Percentiles rank a stretch among this genome's conserved stretches.
These are phyloP conservation scores for Wickerhamomyces chambardii DNA, from an alignment of 805 yeast genomes.

Conservation along the genomic window DNA sequence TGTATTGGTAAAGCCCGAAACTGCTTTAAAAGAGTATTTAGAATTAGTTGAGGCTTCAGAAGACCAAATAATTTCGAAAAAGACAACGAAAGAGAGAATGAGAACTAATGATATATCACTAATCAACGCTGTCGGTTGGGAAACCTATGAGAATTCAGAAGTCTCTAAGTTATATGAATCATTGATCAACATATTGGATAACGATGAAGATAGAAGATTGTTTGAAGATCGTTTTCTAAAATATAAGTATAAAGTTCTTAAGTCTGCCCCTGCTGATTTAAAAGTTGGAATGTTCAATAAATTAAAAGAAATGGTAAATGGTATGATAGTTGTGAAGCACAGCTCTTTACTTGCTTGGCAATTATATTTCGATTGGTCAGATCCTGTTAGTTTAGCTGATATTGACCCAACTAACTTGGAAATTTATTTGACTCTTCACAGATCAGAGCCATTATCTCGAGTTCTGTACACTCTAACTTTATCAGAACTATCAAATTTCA, in stretches of 20 bases:
- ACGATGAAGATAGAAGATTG: constrained; percentile 48
- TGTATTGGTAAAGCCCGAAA: constrained; percentile 35
- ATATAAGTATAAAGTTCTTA: constrained; percentile 45
- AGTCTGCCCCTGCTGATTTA: constrained; percentile 34
- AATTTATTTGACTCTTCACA: constrained; percentile 49
- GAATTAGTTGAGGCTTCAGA: constrained; percentile 32
- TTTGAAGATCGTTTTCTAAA: constrained; percentile 54
- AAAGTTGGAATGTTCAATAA: constrained; percentile 31
- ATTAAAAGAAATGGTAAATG: constrained; percentile 51
- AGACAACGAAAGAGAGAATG: constrained; percentile 37
- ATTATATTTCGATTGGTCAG: constrained; percentile 65
- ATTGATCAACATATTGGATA: constrained; percentile 49
- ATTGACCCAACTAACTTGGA: constrained; percentile 37
- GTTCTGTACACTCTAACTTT: constrained; percentile 52
- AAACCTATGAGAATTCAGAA: constrained; percentile 37
- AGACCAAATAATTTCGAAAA: constrained; percentile 26
- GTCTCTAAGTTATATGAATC: constrained; percentile 45
- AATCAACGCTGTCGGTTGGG: constrained; percentile 36
- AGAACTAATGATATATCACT: constrained; percentile 12
- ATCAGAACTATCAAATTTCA: constrained; percentile 62
- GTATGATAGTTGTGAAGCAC: constrained; percentile 62
- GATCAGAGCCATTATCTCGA: constrained; percentile 50
- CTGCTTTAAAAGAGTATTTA: constrained; percentile 34
- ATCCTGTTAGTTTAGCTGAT: constrained; percentile 38
- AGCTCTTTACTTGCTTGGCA: constrained; percentile 63